These are phyloP conservation scores for Lippia alba DNA, from an alignment of 305 asterid species.

Conservation along the genomic window DNA sequence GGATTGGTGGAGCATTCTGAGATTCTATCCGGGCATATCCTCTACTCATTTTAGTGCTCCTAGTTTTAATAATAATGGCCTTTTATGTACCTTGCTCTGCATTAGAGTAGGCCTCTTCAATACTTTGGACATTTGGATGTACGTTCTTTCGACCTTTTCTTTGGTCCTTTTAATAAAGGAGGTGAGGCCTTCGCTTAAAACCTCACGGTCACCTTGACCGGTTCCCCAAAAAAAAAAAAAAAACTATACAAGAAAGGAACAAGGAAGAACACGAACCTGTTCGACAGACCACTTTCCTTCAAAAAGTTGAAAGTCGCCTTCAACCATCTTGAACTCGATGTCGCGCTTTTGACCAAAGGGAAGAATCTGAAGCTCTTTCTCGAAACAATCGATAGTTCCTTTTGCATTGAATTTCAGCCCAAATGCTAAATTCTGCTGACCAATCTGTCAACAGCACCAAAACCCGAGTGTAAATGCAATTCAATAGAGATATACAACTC, in stretches of 20 bases:
- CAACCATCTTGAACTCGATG: slow-evolving; percentile 87
- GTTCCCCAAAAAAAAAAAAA: too few species aligned
- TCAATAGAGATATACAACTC: neutral
- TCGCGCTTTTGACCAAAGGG: slow-evolving; percentile 72
- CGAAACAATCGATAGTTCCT: slow-evolving; percentile 81
- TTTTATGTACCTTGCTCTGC: too few species aligned
- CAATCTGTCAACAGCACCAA: slow-evolving; percentile 58
- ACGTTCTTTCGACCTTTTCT: too few species aligned
- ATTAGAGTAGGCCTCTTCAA: too few species aligned
- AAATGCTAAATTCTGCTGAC: slow-evolving; percentile 75
- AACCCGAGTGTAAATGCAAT: slow-evolving; percentile 17
- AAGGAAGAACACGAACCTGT: slow-evolving; percentile 50
- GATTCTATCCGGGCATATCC: too few species aligned
- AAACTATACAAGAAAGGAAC: slow-evolving; percentile 26
- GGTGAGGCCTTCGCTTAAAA: too few species aligned
- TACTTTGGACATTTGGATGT: too few species aligned
- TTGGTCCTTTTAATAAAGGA: too few species aligned
- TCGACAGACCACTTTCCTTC: slow-evolving; percentile 88
- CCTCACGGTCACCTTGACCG: too few species aligned
- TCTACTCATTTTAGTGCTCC: too few species aligned
- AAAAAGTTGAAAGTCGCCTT: slow-evolving; percentile 82
- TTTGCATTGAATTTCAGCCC: slow-evolving; percentile 84
- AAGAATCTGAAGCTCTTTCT: slow-evolving; percentile 68
- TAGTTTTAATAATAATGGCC: too few species aligned
- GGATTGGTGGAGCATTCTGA: too few species aligned